phyloP scores from a whole-genome alignment of 108 stramenopile genomes.

The Aurantiochytrium sp. region DNA sequence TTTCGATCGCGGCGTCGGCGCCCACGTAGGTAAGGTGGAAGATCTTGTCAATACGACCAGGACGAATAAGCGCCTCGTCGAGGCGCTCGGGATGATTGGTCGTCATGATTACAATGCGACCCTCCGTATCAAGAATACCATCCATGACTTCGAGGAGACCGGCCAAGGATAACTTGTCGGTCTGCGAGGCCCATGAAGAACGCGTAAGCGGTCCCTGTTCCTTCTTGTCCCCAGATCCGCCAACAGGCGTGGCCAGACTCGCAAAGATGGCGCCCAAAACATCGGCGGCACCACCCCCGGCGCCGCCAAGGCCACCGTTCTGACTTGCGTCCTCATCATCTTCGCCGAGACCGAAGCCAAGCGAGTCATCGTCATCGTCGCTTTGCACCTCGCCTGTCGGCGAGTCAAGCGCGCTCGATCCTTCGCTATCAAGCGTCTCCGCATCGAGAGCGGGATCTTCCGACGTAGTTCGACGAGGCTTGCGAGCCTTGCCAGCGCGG shows the following conservation, averaged over 20 bases:
- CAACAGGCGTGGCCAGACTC: conserved; percentile 10
- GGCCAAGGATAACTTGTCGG: conserved; percentile 48
- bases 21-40: conserved; percentile 54
- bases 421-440: not conserved
- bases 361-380: not conserved
- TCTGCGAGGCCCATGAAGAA: not conserved
- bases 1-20: conserved; percentile 35
- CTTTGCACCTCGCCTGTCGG: not conserved
- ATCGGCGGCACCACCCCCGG: not conserved
- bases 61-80: conserved; percentile 69
- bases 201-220: not conserved
- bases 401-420: not conserved
- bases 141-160: conserved; percentile 69
- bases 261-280: conserved; percentile 17
- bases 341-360: not conserved
- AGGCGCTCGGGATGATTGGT: conserved; percentile 68
- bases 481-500: not conserved
- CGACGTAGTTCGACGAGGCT: not conserved
- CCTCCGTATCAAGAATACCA: conserved; percentile 70
- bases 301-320: not conserved
- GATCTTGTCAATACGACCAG: conserved; percentile 65
- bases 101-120: conserved; percentile 68
- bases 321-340: conserved; percentile 8
- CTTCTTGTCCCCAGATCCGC: not conserved
- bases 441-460: not conserved